Percentiles rank a stretch among this genome's conserved stretches.
Evolutionary conservation across 139 green algal species (phyloP).

Genomic region (Eudorina sp.): DNA sequence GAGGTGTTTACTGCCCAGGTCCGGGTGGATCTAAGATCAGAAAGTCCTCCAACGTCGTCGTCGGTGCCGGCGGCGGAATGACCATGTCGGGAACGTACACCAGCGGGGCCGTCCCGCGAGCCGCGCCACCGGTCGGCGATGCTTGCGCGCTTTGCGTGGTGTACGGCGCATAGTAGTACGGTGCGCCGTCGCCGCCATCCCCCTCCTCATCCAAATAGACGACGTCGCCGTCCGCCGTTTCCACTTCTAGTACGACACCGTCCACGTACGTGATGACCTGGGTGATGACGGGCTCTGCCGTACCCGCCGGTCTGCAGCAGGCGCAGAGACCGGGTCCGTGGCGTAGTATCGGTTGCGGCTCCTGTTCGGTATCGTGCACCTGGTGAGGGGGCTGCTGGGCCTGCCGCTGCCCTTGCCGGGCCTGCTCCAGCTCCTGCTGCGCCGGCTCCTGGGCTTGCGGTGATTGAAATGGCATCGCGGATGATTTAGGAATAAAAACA

Average conservation of each 20-base stretch:
- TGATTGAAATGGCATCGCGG: no score
- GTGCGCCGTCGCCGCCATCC: not conserved
- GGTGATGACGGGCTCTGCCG: not conserved
- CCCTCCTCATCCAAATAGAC: conserved; percentile 3
- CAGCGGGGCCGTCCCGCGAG: no score
- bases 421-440: not conserved
- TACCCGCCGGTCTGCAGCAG: not conserved
- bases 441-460: not conserved
- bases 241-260: conserved; percentile 21
- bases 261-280: conserved; percentile 15
- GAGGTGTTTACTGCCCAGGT: no score
- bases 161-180: no score
- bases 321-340: conserved; percentile 15
- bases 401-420: not conserved
- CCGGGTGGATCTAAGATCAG: no score
- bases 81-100: not conserved
- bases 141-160: no score
- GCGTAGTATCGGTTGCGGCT: not conserved
- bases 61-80: not conserved
- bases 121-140: no score
- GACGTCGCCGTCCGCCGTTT: conserved; percentile 16
- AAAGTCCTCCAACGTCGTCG: no score
- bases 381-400: no score
- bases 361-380: not conserved
- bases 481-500: no score